These are phyloP conservation scores for Fusarium sp. DNA, from an alignment of 2,329 filamentous ascomycete species.

Conservation along the genomic window DNA sequence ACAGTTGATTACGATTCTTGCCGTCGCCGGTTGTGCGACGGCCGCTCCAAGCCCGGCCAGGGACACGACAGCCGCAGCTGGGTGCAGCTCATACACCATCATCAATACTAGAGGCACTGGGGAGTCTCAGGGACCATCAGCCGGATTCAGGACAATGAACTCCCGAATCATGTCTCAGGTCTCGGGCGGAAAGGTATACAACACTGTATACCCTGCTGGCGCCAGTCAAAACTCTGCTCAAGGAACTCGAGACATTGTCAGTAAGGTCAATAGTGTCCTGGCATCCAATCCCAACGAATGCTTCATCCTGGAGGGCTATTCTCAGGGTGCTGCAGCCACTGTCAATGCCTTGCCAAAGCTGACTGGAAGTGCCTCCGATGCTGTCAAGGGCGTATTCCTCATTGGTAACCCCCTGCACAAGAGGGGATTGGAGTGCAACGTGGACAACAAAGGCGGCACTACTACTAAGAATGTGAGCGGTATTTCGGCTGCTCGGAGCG, in stretches of 20 bases:
- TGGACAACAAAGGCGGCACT: conserved; percentile 15
- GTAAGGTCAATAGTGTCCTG: conserved; percentile 9
- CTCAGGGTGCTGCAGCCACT: conserved; percentile 23
- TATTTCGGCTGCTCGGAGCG: background rate
- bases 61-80: background rate
- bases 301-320: conserved; percentile 22
- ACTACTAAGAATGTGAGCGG: conserved; percentile 22
- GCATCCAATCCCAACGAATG: conserved; percentile 12
- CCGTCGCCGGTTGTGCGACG: background rate
- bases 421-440: conserved; percentile 15
- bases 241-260: conserved; percentile 12
- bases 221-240: conserved; percentile 9
- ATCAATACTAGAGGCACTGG: conserved; percentile 29
- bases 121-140: conserved; percentile 6
- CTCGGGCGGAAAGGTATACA: conserved; percentile 20
- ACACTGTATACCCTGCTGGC: conserved; percentile 20
- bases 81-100: conserved; percentile 23
- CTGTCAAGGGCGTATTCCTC: conserved; percentile 16
- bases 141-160: conserved; percentile 28
- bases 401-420: conserved; percentile 19
- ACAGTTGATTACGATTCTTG: conserved; percentile 6
- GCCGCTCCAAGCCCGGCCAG: conserved; percentile 1
- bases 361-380: conserved; percentile 11
- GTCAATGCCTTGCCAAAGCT: conserved; percentile 17
- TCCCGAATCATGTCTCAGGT: conserved; percentile 11